These are phyloP conservation scores for Malus sieversii DNA, from an alignment of 306 rosid species.

Conservation along the genomic window DNA sequence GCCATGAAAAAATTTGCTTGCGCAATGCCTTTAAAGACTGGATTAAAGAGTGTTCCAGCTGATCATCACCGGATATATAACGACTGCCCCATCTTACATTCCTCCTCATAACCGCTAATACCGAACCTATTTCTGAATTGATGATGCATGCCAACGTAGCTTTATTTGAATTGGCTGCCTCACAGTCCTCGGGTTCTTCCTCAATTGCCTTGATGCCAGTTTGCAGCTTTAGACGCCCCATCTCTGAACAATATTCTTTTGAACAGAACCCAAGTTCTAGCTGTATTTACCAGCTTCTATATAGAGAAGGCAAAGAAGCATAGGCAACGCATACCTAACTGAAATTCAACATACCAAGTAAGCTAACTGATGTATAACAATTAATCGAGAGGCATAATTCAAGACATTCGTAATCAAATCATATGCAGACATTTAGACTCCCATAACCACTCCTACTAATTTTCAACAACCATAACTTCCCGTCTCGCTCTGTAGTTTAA, in stretches of 20 bases:
- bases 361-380: not conserved
- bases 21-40: constrained; percentile 81
- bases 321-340: constrained; percentile 4
- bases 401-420: not conserved
- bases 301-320: constrained; percentile 1
- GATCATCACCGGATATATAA: constrained; percentile 91
- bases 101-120: constrained; percentile 94
- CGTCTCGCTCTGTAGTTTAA: not conserved
- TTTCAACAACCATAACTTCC: constrained; percentile 1
- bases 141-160: constrained; percentile 82
- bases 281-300: not conserved
- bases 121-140: constrained; percentile 92
- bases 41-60: constrained; percentile 83
- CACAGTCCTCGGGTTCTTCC: constrained; percentile 88
- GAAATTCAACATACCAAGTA: not conserved
- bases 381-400: not conserved
- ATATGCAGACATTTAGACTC: not conserved
- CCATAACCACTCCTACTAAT: not conserved
- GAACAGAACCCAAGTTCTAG: constrained; percentile 14
- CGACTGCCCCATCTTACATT: constrained; percentile 94
- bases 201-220: constrained; percentile 67
- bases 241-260: constrained; percentile 20
- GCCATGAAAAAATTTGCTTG: constrained; percentile 81
- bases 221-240: constrained; percentile 83
- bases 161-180: constrained; percentile 47